Percentiles rank a stretch among this genome's conserved stretches.
phyloP scores from a whole-genome alignment of 805 yeast species.

The Candida cerambycidarum region DNA sequence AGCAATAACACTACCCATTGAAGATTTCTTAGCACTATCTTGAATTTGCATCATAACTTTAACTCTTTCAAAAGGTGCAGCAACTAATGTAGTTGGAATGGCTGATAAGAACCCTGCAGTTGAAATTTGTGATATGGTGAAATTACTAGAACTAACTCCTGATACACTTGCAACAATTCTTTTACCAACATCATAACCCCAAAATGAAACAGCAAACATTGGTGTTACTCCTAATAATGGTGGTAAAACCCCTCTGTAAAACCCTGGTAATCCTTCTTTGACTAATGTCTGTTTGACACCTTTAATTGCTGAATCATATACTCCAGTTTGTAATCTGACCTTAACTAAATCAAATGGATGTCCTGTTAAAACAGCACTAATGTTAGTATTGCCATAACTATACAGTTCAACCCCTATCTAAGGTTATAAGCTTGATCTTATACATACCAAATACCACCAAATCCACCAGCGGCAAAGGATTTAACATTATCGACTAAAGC shows the following conservation, averaged over 20 bases:
- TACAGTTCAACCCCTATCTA: too few relatives aligned
- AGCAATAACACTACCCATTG: conserved; percentile 61
- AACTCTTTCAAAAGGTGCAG: conserved; percentile 97
- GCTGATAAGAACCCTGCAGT: conserved; percentile 95
- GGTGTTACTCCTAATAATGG: conserved; percentile 97
- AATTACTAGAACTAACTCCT: conserved; percentile 37
- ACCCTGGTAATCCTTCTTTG: conserved; percentile 75
- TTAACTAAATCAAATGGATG: conserved; percentile 95
- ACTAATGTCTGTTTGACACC: conserved; percentile 71
- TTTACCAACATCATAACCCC: conserved; percentile 97
- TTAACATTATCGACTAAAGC: conserved; percentile 73
- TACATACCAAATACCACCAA: conserved; percentile 75
- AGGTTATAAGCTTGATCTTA: too few relatives aligned
- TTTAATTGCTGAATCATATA: conserved; percentile 58
- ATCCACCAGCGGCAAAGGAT: conserved; percentile 90
- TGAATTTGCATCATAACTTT: conserved; percentile 91
- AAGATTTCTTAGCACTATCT: conserved; percentile 36
- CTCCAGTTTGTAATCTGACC: conserved; percentile 87
- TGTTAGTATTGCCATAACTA: conserved; percentile 16
- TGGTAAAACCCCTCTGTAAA: conserved; percentile 91
- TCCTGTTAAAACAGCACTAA: conserved; percentile 86
- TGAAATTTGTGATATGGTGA: conserved; percentile 70
- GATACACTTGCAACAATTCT: conserved; percentile 54
- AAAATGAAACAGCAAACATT: conserved; percentile 95
- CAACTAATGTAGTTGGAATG: conserved; percentile 89